These are phyloP conservation scores for Fusarium praegraminearum DNA, from an alignment of 2,329 filamentous ascomycete genomes.

Conservation along the genomic window DNA sequence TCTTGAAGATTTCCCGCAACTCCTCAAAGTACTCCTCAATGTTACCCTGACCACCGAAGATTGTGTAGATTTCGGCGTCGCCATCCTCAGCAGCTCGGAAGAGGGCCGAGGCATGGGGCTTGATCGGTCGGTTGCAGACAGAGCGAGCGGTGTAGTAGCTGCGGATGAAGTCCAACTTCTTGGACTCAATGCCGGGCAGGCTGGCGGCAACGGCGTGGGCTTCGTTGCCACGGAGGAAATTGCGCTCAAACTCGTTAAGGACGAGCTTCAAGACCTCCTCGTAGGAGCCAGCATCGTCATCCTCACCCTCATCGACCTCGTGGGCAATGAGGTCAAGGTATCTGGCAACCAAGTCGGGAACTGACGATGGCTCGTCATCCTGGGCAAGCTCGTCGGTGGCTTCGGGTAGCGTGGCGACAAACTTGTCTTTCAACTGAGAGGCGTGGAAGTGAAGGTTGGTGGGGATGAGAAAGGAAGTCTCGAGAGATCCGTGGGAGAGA, in stretches of 20 bases:
- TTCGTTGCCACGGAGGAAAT: constrained; percentile 94
- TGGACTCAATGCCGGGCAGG: constrained; percentile 89
- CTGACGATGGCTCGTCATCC: constrained; percentile 98
- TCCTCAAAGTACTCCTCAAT: constrained; percentile 99
- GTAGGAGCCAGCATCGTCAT: constrained; percentile 87
- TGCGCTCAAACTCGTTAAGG: constrained; percentile 95
- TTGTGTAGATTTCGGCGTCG: constrained; percentile 87
- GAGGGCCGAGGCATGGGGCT: constrained; percentile 92
- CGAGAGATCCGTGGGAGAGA: constrained; percentile 92
- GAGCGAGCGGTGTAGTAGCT: constrained; percentile 92
- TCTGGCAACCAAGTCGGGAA: constrained; percentile 89
- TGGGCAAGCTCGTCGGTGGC: constrained; percentile 97
- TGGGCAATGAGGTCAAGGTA: constrained; percentile 91
- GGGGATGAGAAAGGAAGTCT: constrained; percentile 94
- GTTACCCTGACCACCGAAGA: constrained; percentile 97
- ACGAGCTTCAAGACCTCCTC: constrained; percentile 92
- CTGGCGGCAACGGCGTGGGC: constrained; percentile 89
- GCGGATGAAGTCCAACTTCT: constrained; percentile 90
- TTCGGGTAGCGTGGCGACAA: constrained; percentile 84
- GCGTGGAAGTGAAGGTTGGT: constrained; percentile 97
- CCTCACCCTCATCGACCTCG: constrained; percentile 93
- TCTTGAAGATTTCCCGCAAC: constrained; percentile 88
- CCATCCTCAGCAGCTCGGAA: constrained; percentile 88
- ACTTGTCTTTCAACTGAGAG: constrained; percentile 91
- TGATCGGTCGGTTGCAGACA: constrained; percentile 86